Evolutionary conservation across 2,329 filamentous ascomycete genomes (phyloP).

Genomic region (Pyricularia sp.): DNA sequence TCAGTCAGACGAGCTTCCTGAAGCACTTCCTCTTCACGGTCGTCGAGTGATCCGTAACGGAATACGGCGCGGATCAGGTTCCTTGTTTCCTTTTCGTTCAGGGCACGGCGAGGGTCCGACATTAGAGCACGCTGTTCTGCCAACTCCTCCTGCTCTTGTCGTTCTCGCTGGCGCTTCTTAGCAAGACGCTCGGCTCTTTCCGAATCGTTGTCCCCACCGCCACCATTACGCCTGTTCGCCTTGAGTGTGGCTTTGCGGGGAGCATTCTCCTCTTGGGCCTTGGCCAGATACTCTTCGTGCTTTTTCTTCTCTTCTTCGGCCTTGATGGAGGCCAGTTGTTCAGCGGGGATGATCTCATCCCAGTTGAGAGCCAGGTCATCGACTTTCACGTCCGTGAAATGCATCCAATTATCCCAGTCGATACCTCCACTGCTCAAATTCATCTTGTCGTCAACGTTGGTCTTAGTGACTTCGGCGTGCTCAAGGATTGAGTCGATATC

Average conservation of each 20-base stretch:
- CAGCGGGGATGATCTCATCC: conserved; percentile 96
- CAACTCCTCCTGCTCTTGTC: conserved; percentile 57
- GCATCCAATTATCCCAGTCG: conserved; percentile 85
- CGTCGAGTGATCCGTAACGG: conserved; percentile 79
- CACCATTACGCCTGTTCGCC: conserved; percentile 31
- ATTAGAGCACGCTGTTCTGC: conserved; percentile 63
- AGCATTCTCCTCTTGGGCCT: conserved; percentile 72
- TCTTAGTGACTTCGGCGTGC: conserved; percentile 94
- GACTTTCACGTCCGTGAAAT: conserved; percentile 96
- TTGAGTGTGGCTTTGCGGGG: conserved; percentile 60
- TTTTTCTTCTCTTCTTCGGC: conserved; percentile 75
- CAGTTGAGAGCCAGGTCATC: conserved; percentile 70
- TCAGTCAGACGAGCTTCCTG: conserved; percentile 74
- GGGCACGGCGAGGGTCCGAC: conserved; percentile 73
- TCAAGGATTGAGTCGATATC: conserved; percentile 96
- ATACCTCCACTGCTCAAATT: conserved; percentile 77
- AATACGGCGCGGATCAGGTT: conserved; percentile 85
- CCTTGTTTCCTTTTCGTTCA: conserved; percentile 85
- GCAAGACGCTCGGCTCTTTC: conserved; percentile 52
- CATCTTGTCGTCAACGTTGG: conserved; percentile 86
- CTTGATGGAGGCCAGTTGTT: conserved; percentile 80
- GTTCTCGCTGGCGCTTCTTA: conserved; percentile 54
- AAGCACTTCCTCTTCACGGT: conserved; percentile 76
- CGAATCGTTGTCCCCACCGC: conserved; percentile 25
- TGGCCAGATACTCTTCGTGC: conserved; percentile 69